Evolutionary conservation across 768 basidiomycete species (phyloP).

Genomic region (Hemileccinum impolitum): DNA sequence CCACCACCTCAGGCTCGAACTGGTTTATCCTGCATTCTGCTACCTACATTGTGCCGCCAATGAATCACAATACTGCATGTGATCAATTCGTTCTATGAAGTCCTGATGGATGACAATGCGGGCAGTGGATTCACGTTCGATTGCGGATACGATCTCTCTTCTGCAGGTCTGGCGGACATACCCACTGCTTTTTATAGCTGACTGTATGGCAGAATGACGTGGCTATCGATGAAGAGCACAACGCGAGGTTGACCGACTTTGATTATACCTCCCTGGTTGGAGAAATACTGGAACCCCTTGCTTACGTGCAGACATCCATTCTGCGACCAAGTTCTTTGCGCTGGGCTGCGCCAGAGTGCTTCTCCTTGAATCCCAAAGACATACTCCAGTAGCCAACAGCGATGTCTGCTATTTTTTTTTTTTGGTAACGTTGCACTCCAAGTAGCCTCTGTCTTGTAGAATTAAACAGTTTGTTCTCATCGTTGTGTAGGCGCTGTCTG

Average conservation of each 20-base stretch:
- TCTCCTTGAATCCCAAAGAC: conserved; percentile 1
- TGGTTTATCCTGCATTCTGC: background rate
- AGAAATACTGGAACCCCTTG: conserved; percentile 2
- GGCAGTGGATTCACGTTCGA: conserved; percentile 4
- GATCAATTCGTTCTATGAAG: background rate
- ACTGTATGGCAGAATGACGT: conserved; percentile 4
- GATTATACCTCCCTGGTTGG: conserved; percentile 7
- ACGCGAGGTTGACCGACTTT: conserved; percentile 6
- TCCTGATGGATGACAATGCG: background rate
- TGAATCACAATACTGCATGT: conserved; percentile 3
- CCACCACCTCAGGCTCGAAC: background rate
- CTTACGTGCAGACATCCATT: conserved; percentile 5
- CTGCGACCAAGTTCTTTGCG: conserved; percentile 4
- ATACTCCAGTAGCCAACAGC: background rate
- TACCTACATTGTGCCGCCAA: background rate
- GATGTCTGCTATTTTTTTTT: conserved; percentile 14
- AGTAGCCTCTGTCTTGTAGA: background rate
- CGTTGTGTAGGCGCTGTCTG: conserved; percentile 2
- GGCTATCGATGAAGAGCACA: conserved; percentile 3
- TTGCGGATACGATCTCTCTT: conserved; percentile 8
- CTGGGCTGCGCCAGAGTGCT: conserved; percentile 8
- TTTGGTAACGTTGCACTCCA: conserved; percentile 6
- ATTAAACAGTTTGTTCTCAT: background rate
- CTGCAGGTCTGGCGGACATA: background rate
- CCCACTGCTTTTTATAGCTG: background rate